Conservation (phyloP, 805 yeast species). For the Schwanniomyces yamadae region DNA sequence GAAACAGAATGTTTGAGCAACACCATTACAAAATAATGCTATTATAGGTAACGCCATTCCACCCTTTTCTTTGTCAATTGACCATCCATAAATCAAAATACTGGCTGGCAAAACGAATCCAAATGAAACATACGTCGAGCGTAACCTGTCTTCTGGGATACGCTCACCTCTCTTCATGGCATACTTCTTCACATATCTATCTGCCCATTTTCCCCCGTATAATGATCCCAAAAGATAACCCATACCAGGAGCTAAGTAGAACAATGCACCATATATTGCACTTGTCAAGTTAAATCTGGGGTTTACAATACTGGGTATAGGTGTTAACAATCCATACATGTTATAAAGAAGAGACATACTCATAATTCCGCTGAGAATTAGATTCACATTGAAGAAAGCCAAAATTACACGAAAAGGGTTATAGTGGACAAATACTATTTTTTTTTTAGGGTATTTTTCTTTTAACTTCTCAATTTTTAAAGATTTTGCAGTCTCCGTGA, state of each 20-base stretch:
- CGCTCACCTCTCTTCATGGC: conserved; percentile 33
- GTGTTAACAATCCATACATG: conserved; percentile 9
- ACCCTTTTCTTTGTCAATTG: conserved; percentile 50
- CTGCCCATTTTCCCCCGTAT: conserved; percentile 59
- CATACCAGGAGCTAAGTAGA: conserved; percentile 8
- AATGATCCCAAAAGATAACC: conserved; percentile 35
- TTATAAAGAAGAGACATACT: conserved; percentile 33
- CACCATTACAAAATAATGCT: conserved; percentile 31
- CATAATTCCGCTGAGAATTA: conserved; percentile 37
- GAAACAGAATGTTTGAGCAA: conserved; percentile 49
- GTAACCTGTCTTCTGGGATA: conserved; percentile 71
- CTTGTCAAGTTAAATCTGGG: conserved; percentile 5
- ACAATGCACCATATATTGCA: conserved; percentile 6
- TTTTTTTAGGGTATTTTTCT: conserved; percentile 12
- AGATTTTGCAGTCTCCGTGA: conserved; percentile 42
- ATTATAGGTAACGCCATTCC: conserved; percentile 65
- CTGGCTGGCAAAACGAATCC: conserved; percentile 73
- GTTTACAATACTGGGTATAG: conserved; percentile 8
- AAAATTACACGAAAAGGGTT: conserved; percentile 41
- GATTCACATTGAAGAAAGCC: conserved; percentile 35
- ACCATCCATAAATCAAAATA: conserved; percentile 55
- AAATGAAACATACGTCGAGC: conserved; percentile 62
- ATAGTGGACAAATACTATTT: conserved; percentile 35
- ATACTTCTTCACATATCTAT: conserved; percentile 25
- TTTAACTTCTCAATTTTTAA: neutral